phyloP scores from a whole-genome alignment of 2,329 filamentous ascomycete genomes.

The Aspergillus vadensis region DNA sequence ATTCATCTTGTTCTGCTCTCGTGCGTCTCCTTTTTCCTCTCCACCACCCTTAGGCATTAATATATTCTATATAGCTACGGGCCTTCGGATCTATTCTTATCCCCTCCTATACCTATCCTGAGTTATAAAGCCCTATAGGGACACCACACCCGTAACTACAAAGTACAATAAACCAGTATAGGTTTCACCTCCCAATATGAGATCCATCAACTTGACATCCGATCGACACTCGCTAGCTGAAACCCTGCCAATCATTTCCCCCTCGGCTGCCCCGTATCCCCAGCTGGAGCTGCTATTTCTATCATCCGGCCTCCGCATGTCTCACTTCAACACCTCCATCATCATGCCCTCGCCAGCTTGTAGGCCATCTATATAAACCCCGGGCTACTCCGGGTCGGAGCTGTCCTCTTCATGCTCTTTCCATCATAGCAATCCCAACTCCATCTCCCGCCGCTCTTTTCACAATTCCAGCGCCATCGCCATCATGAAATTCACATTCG shows the following conservation, averaged over 20 bases:
- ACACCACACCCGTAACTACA: no score
- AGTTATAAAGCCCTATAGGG: no score
- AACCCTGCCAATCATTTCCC: background rate
- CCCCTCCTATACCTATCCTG: no score
- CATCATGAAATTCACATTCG: conserved; percentile 29
- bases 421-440: no score
- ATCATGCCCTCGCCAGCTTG: background rate
- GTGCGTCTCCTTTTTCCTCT: no score
- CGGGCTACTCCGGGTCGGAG: background rate
- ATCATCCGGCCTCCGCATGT: background rate
- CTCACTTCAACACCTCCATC: background rate
- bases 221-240: background rate
- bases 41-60: no score
- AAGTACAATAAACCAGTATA: no score
- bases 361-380: background rate
- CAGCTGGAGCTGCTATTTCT: background rate
- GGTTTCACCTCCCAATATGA: background rate
- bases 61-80: no score
- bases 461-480: background rate
- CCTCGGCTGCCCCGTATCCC: background rate
- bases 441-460: no score
- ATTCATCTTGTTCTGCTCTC: no score
- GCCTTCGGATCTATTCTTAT: no score
- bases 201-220: background rate
- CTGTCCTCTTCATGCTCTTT: background rate